Percentiles rank a stretch among this genome's conserved stretches.
phyloP scores from a whole-genome alignment of 208 protist genomes.

The Leishmania guyanensis region DNA sequence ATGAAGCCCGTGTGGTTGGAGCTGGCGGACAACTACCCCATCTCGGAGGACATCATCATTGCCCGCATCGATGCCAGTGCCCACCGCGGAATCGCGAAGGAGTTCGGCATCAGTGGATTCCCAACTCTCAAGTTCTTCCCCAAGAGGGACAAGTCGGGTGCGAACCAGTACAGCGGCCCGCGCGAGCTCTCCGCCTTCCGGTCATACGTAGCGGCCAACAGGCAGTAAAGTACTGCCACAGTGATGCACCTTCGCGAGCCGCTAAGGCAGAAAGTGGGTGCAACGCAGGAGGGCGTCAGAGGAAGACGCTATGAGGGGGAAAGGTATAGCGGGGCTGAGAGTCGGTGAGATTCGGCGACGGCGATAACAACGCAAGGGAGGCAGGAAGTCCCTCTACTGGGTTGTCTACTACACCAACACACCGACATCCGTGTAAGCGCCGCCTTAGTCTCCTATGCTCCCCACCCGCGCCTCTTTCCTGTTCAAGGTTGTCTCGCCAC shows the following conservation, averaged over 20 bases:
- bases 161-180: constrained; percentile 54
- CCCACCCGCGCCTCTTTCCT: neutral
- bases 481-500: no score
- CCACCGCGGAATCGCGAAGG: constrained; percentile 48
- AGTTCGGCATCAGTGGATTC: constrained; percentile 74
- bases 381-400: neutral
- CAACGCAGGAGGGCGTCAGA: neutral
- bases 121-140: constrained; percentile 90
- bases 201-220: constrained; percentile 49
- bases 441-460: neutral
- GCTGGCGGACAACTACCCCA: constrained; percentile 58
- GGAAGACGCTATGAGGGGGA: neutral
- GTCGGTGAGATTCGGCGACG: neutral
- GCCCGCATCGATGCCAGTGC: constrained; percentile 72
- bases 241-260: no score
- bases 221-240: neutral
- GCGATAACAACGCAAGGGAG: neutral
- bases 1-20: constrained; percentile 89
- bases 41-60: constrained; percentile 62
- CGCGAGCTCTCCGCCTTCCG: constrained; percentile 53
- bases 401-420: neutral
- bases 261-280: neutral
- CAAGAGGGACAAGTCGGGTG: constrained; percentile 75
- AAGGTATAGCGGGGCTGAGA: neutral
- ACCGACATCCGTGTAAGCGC: neutral